A percentile compares a stretch with the other conserved stretches of the same genome.
These are phyloP conservation scores for Kentomonas sorsogonicus DNA, from an alignment of 208 protist species.

Conservation along the genomic window DNA sequence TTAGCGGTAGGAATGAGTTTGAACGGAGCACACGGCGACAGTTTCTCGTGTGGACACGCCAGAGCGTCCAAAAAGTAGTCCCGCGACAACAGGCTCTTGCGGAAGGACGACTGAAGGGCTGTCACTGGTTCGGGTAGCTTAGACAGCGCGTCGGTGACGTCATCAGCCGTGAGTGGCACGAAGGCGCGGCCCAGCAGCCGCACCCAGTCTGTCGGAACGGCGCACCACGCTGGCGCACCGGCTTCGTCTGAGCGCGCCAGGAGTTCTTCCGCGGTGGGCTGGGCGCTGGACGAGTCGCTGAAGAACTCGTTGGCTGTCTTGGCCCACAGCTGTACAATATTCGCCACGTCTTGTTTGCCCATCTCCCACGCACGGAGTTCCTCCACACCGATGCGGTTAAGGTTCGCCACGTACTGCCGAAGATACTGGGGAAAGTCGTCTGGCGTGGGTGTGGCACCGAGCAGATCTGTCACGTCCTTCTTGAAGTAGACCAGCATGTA, in stretches of 20 bases:
- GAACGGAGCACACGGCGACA: conserved; percentile 48
- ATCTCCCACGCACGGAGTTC: conserved; percentile 19
- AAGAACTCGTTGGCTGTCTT: conserved; percentile 25
- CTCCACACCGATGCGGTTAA: conserved; percentile 23
- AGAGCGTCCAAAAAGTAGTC: conserved; percentile 19
- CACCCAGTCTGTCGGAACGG: conserved; percentile 63
- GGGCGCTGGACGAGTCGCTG: conserved; percentile 4
- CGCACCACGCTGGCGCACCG: conserved; percentile 19
- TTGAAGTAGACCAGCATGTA: conserved; percentile 77
- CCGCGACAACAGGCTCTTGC: conserved; percentile 16
- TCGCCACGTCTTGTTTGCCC: conserved; percentile 12
- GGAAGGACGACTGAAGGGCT: conserved; percentile 10
- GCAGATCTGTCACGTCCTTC: not conserved
- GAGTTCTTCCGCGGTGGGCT: conserved; percentile 1
- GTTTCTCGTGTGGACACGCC: conserved; percentile 31
- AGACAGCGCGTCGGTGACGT: no score
- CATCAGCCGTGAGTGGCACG: conserved; percentile 35
- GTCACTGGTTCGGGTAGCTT: no score
- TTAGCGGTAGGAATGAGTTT: conserved; percentile 33
- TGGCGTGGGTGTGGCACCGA: conserved; percentile 11
- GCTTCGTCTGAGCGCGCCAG: not conserved
- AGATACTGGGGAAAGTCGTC: conserved; percentile 40
- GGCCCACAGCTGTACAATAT: conserved; percentile 26
- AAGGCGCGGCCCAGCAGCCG: conserved; percentile 55
- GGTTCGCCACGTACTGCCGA: conserved; percentile 30